Evolutionary conservation across 2,329 filamentous ascomycete species (phyloP), one percentile per base, ranked within the genome.

Genomic region (Colletotrichum graminicola): DNA sequence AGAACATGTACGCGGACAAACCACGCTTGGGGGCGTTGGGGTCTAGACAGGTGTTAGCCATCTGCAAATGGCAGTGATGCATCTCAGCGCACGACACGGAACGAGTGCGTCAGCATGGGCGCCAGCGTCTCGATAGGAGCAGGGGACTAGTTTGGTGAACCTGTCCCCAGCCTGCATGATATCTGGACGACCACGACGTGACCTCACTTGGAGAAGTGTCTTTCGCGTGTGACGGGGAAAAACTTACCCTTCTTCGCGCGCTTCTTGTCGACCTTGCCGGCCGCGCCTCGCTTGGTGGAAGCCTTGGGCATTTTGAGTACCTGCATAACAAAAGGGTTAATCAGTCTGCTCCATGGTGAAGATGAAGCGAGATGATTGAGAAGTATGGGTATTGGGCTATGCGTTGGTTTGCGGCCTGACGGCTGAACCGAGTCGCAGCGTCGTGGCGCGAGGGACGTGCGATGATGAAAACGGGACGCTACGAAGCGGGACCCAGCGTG

Each of bases 1-100:
- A 99, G 92, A 98, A 98, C 96, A 99, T 99, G 91, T 99, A 99
- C 75, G 96, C 96, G 65, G 96, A 98, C 62, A 99, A 94, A 88
- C 95, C 96, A 85, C 96, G 94, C 94, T 98, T 99, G 83, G 96
- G 96, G 73, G 95, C 95, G 86, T 98, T 98, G 84, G 94, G 94
- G 85, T 98, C 95, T 97, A 78, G 11, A 21, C 26, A 2, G 4
- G 11, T 70, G 64, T 75, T 49, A 74, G 76, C 36, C 7, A 29
- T 3, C 26, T 23, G 29, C 5, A 18, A 6, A 12, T 29, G 7
- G 5, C 6, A 60, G 1, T 36, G 8, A 41, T 11, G n/a, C n/a
- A 45, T 34, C 26, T 32, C 2, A 10, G 41, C 16, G 36, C 34
- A n/a, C 18, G 23, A 41, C 8, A 26, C 23, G 11, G 16, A 8